Evolutionary conservation across 2,329 filamentous ascomycete species (phyloP), one percentile per base, ranked within the genome.

Genomic region (Aspergillus ruber): DNA sequence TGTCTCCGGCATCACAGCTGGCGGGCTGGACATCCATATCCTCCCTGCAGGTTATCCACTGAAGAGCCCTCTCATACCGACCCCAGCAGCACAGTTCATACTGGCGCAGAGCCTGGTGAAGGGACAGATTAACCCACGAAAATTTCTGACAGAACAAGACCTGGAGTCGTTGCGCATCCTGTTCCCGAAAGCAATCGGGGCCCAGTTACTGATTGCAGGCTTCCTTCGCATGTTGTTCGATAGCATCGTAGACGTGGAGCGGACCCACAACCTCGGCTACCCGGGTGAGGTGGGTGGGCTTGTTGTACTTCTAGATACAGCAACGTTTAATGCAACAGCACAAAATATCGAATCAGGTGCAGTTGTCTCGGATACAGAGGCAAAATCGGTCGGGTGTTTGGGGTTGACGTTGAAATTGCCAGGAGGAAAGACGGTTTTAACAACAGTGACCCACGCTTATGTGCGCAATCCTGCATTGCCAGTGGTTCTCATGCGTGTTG

Each of bases 321-420:
- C 25, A 27, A 27, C 25, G 2, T 27, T 27, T 27, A 27, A 9
- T 27, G 25, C 25, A 27, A 27, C 25, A 27, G 25, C 25, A 10
- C 25, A 27, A 3, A 27, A 27, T 27, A 27, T 27, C 8, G 25
- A 27, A 27, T 27, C 25, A 3, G 25, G 25, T 27, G 25, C 25
- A 27, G 25, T 27, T 10, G 8, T 10, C 25, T 27, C 25, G 3
- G 25, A 27, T 27, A 27, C 25, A 10, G 25, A 27, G 25, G 25
- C 25, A 27, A 27, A 27, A 27, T 27, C 25, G 8, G 8, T 27
- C 25, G 25, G 33, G 15, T 80, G 45, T 42, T 40, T 50, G n/a
- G 48, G 48, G 6, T 45, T 50, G 23, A 50, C 23, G 36, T 17
- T 50, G 21, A 15, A 32, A 23, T 27, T 48, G 42, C 17, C 15